Conservation (phyloP, 805 yeast genomes). For the Tetrapisispora iriomotensis region DNA sequence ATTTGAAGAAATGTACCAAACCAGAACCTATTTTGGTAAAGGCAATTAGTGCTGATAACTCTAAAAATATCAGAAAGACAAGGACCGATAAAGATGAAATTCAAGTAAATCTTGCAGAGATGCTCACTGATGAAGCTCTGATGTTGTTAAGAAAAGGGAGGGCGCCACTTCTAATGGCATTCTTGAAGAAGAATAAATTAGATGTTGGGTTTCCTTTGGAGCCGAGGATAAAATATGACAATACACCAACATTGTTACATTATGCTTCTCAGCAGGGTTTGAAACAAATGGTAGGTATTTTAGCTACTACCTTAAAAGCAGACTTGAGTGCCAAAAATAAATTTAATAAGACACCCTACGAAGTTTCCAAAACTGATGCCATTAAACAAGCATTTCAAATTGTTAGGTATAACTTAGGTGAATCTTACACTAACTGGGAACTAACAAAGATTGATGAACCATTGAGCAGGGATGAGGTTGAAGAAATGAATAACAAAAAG, state of each 20-base stretch:
- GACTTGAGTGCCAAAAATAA: slow-evolving; percentile 53
- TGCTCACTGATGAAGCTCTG: slow-evolving; percentile 44
- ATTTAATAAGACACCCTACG: slow-evolving; percentile 58
- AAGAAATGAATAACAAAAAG: slow-evolving; percentile 32
- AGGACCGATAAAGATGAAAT: slow-evolving; percentile 30
- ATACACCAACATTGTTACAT: slow-evolving; percentile 67
- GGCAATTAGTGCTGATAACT: slow-evolving; percentile 10
- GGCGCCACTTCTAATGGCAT: slow-evolving; percentile 62
- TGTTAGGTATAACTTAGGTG: slow-evolving; percentile 61
- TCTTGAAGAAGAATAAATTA: slow-evolving; percentile 48
- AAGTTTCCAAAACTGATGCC: slow-evolving; percentile 42
- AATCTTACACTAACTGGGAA: slow-evolving; percentile 59
- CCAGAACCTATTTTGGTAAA: slow-evolving; percentile 39
- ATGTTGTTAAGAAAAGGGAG: slow-evolving; percentile 58
- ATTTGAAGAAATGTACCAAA: slow-evolving; percentile 42
- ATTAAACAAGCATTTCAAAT: slow-evolving; percentile 53
- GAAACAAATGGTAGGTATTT: slow-evolving; percentile 50
- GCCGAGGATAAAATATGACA: slow-evolving; percentile 45
- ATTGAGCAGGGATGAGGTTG: slow-evolving; percentile 46
- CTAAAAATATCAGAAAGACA: slow-evolving; percentile 7
- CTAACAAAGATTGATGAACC: slow-evolving; percentile 55
- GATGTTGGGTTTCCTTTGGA: slow-evolving; percentile 42
- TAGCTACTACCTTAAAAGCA: slow-evolving; percentile 56
- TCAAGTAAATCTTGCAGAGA: slow-evolving; percentile 22
- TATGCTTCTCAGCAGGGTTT: slow-evolving; percentile 63